Evolutionary conservation across 2,329 filamentous ascomycete species (phyloP), one percentile per base, ranked within the genome.

Genomic region (Fusarium virguliforme): DNA sequence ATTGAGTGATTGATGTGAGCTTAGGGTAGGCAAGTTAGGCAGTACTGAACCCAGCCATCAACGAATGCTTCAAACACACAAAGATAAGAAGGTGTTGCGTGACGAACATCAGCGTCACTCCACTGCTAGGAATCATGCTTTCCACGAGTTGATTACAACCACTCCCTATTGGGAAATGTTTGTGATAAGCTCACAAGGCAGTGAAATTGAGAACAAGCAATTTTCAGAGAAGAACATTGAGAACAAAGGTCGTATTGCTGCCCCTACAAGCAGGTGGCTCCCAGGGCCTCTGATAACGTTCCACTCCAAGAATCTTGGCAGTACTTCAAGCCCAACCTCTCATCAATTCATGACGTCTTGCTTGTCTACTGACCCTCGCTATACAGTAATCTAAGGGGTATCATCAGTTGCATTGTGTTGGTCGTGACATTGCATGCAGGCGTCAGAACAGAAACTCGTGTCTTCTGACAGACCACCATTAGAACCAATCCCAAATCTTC

Each of bases 401-500:
- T 50, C 43, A 50, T 50, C 32, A 50, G n/a, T 30, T 30, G 28
- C 43, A 50, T 50, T 50, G 43, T 15, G 41, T 24, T 46, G 13
- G 41, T 28, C 8, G 28, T 28, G 28, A 26, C 41, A 8, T 30
- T 30, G 26, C 43, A 50, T 18, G 18, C 43, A 50, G 43, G 18
- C 26, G 10, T 12, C 15, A 50, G n/a, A 30, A 50, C 43, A 50
- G 30, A 26, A 15, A 30, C 43, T 26, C 26, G 28, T 46, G 12
- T 46, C 22, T 28, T n/a, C 9, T 30, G 26, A 50, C 32, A n/a
- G 10, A 30, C n/a, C 26, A 30, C n/a, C 26, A 18, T n/a, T 79
- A 87, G 15, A 87, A 79, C 60, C 72, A 84, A 41, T 77, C 78
- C 77, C 81, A 81, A 0, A 87, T 8, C 62, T 74, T 83, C 68